Evolutionary conservation across 164 flowering plant species (phyloP), one percentile per base, ranked within the genome.

Genomic region (Platanus orientalis): DNA sequence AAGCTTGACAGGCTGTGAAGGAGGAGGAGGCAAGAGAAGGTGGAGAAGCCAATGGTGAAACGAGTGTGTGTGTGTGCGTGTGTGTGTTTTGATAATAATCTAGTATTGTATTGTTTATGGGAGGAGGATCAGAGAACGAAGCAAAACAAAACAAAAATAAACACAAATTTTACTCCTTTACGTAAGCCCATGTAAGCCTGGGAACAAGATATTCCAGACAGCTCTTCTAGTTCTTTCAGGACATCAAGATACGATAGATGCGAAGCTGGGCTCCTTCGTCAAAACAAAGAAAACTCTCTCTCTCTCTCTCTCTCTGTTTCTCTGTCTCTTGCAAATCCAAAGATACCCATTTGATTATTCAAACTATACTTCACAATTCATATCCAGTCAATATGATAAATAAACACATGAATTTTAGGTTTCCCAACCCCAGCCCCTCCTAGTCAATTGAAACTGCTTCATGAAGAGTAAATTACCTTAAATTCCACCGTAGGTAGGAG

Each of bases 131-230:
- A 71, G 2, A 62, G 45, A 52, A 45, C 0, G 1, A 45, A 45
- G 9, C 36, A 9, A 73, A 58, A 70, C 63, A 63, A 50, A 63
- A 73, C 68, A 63, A 63, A 63, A 47, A 54, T 49, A 67, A 60
- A 69, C 66, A 68, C 74, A 78, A 68, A 72, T 63, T 75, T 66
- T 61, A 64, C 69, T 71, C 67, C 74, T 45, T 58, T 72, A 67
- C 66, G 62, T 49, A 74, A 70, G 75, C 69, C 48, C 60, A 39
- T 60, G 70, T 64, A 69, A 66, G 79, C 65, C 79, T 62, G 75
- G 63, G 82, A 78, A 74, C 74, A 72, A 78, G 77, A 78, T 81
- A 81, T 80, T 80, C 84, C 80, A 74, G 80, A 78, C 80, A 73
- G 64, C 50, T 59, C 72, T 66, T 73, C 32, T n/a, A n/a, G n/a